Conservation (phyloP, 202 grass and related monocot genomes). For the Eragrostis tef region DNA sequence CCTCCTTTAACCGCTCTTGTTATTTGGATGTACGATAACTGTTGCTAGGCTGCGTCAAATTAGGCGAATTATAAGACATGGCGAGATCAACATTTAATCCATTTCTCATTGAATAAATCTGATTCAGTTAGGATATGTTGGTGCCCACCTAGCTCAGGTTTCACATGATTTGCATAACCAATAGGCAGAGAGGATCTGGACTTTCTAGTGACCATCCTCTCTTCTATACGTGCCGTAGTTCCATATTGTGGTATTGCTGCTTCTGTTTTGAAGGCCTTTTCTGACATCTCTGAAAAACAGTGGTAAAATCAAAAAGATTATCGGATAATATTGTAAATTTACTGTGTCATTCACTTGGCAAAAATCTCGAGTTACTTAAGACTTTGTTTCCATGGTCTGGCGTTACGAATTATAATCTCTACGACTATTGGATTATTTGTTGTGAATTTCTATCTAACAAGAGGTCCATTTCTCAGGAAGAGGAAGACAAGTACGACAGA, state of each 20-base stretch:
- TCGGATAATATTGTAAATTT: neutral
- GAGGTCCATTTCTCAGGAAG: conserved; percentile 61
- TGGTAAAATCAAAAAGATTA: neutral
- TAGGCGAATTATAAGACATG: conserved; percentile 13
- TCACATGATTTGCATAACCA: neutral
- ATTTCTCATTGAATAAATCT: neutral
- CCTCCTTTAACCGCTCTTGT: too few species aligned
- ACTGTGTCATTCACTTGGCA: neutral
- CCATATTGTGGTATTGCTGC: neutral
- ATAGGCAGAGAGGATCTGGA: neutral
- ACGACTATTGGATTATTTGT: neutral
- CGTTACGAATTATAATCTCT: neutral
- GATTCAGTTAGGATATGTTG: neutral
- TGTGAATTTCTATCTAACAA: conserved; percentile 22
- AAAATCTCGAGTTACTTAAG: neutral
- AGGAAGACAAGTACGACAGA: conserved; percentile 94
- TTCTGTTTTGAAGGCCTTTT: neutral
- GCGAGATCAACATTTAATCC: neutral
- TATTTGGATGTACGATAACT: neutral
- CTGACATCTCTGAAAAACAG: neutral
- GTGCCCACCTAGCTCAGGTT: conserved; percentile 1
- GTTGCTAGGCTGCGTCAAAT: neutral
- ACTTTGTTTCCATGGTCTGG: neutral
- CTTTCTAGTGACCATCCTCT: conserved; percentile 7
- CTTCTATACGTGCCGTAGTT: neutral